Percentiles rank a stretch among this genome's conserved stretches.
phyloP scores from a whole-genome alignment of 495 filamentous ascomycete genomes.

The Pseudotulostoma volvatum region DNA sequence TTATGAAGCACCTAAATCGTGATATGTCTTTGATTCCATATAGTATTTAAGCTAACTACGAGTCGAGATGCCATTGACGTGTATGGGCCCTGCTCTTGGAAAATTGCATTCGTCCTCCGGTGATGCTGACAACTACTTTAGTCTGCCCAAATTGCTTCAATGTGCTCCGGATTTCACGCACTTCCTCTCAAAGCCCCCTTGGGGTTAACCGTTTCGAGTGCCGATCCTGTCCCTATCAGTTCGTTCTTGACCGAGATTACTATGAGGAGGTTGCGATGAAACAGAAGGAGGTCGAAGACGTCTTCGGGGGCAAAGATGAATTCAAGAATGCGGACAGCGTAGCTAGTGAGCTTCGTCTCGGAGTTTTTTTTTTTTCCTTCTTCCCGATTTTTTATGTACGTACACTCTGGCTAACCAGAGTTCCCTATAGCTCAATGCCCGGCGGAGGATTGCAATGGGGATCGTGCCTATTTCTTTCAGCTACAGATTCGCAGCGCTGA shows the following conservation, averaged over 20 bases:
- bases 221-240: slow-evolving; percentile 83
- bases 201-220: slow-evolving; percentile 72
- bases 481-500: slow-evolving; percentile 96
- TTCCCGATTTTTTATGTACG: no score
- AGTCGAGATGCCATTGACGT: slow-evolving; percentile 26
- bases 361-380: slow-evolving; percentile 4
- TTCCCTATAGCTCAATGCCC: slow-evolving; percentile 76
- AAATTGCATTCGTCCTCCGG: not conserved
- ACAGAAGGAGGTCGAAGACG: slow-evolving; percentile 75
- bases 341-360: slow-evolving; percentile 29
- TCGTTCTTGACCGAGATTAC: slow-evolving; percentile 51
- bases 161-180: slow-evolving; percentile 55
- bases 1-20: no score
- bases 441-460: slow-evolving; percentile 53
- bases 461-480: slow-evolving; percentile 82
- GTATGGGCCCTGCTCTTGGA: slow-evolving; percentile 14
- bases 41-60: no score
- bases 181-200: slow-evolving; percentile 29
- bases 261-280: slow-evolving; percentile 58
- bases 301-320: slow-evolving; percentile 70
- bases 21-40: no score
- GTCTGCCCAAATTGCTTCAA: slow-evolving; percentile 92
- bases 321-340: slow-evolving; percentile 85
- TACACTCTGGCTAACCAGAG: no score
- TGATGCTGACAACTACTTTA: no score